These are phyloP conservation scores for Penicillium sp. DNA, from an alignment of 2,329 filamentous ascomycete species.

Conservation along the genomic window DNA sequence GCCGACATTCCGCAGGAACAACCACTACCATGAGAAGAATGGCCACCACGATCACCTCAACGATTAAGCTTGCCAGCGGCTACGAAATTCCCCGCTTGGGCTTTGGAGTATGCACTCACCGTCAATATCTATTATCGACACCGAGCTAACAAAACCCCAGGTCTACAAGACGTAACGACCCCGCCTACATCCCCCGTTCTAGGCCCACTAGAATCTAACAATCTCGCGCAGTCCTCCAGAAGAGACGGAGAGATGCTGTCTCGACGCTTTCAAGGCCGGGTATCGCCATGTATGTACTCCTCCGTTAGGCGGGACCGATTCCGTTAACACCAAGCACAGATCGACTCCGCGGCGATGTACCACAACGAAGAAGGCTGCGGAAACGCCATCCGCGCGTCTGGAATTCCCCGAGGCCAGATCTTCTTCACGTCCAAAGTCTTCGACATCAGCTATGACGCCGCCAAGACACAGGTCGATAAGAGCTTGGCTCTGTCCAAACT, in stretches of 20 bases:
- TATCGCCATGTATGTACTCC: slow-evolving; percentile 18
- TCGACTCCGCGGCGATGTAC: slow-evolving; percentile 61
- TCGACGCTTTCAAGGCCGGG: slow-evolving; percentile 16
- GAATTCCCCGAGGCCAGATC: slow-evolving; percentile 63
- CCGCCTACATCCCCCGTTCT: not conserved
- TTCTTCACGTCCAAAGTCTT: slow-evolving; percentile 60
- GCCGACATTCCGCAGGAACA: not conserved
- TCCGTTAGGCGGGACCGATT: not conserved
- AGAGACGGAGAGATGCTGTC: slow-evolving; percentile 19
- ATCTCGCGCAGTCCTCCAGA: slow-evolving; percentile 11
- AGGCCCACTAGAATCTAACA: not conserved
- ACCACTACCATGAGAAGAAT: slow-evolving; percentile 7
- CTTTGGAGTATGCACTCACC: slow-evolving; percentile 48
- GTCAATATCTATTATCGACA: not conserved
- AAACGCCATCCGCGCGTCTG: slow-evolving; percentile 57
- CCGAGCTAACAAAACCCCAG: slow-evolving; percentile 6
- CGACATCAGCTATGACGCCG: slow-evolving; percentile 36
- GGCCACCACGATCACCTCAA: slow-evolving; percentile 24
- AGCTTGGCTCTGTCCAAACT: slow-evolving; percentile 63
- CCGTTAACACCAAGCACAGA: slow-evolving; percentile 7
- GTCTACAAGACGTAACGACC: slow-evolving; percentile 21
- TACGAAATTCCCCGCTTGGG: slow-evolving; percentile 59
- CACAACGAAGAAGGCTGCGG: slow-evolving; percentile 69
- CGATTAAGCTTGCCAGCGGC: slow-evolving; percentile 55
- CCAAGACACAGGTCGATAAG: slow-evolving; percentile 61